Evolutionary conservation across 2,329 filamentous ascomycete genomes (phyloP).

Genomic region (Neobulgaria alba): DNA sequence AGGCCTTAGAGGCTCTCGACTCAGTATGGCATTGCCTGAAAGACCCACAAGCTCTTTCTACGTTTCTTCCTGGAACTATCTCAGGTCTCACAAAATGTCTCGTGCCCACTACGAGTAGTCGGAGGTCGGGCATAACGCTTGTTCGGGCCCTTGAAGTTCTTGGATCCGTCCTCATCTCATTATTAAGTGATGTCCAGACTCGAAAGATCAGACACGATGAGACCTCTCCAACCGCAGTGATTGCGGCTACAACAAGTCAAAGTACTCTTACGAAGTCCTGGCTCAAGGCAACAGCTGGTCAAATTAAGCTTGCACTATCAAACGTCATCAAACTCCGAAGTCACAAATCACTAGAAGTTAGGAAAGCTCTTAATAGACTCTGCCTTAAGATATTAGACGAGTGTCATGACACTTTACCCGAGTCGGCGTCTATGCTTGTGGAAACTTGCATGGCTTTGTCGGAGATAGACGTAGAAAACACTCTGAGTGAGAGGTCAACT

Average conservation of each 20-base stretch:
- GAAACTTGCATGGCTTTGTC: slow-evolving; percentile 72
- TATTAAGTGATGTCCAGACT: slow-evolving; percentile 50
- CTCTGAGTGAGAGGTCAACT: slow-evolving; percentile 32
- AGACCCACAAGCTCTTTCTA: slow-evolving; percentile 68
- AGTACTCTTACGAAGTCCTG: slow-evolving; percentile 43
- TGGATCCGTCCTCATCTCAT: slow-evolving; percentile 42
- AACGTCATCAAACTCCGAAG: slow-evolving; percentile 67
- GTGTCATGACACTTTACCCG: slow-evolving; percentile 63
- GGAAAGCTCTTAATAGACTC: slow-evolving; percentile 55
- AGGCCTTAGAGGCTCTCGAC: slow-evolving; percentile 57
- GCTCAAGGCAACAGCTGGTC: slow-evolving; percentile 70
- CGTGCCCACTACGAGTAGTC: slow-evolving; percentile 57
- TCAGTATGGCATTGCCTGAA: slow-evolving; percentile 55
- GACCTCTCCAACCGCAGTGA: slow-evolving; percentile 21
- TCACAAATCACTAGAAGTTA: slow-evolving; percentile 62
- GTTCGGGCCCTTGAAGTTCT: slow-evolving; percentile 52
- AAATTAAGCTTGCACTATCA: slow-evolving; percentile 75
- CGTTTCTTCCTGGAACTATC: slow-evolving; percentile 79
- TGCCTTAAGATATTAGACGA: slow-evolving; percentile 71
- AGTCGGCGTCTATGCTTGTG: slow-evolving; percentile 62
- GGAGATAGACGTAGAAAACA: slow-evolving; percentile 37
- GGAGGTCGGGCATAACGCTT: slow-evolving; percentile 55
- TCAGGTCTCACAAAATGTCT: slow-evolving; percentile 67
- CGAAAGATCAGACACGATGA: slow-evolving; percentile 29
- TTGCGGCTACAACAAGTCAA: slow-evolving; percentile 28